Evolutionary conservation across 345 rosid species (phyloP), one percentile per base, ranked within the genome.

Genomic region (Eucalyptus regnans): DNA sequence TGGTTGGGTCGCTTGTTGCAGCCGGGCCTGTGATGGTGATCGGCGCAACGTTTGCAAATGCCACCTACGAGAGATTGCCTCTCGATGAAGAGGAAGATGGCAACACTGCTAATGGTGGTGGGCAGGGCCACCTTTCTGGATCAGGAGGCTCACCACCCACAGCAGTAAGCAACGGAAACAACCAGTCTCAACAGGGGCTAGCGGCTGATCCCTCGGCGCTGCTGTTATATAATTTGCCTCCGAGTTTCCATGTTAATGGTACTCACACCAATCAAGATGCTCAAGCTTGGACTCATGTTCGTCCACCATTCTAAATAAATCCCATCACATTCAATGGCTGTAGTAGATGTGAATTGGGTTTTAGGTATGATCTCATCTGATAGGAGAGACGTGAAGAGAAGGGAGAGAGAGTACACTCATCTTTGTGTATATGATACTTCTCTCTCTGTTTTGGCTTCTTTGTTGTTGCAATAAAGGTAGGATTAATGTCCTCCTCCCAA

Each of bases 21-120:
- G 95, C 99, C 0, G 99, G 99, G 6, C 98, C 98, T 5, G 99
- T 97, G 81, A 96, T 97, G 86, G 94, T 97, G 54, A 94, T 97
- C 84, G 96, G 97, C 7, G 94, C 98, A 3, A 96, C 98, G 17
- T 97, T 97, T 86, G 93, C 97, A 6, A 97, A 97, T 91, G 99
- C 95, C 29, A 97, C 98, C 50, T 97, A 95, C 33, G 99, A 97
- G 93, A 93, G 97, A 90, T 91, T 96, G 87, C 87, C 87, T 25
- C 64, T 52, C 18, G 87, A 52, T 33, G 87, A 86, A 25, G 87
- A 86, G 23, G 84, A 76, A 76, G 84, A 76, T 41, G 48, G 84
- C 15, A 76, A 76, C 48, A 20, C 48, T 6, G 48, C 84, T 76
- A 76, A 76, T 76, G 84, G 48, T 6, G 48, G 84, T 76, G 84